These are phyloP conservation scores for Pseudopediastrum boryanum DNA, from an alignment of 139 green algal genomes.

Conservation along the genomic window DNA sequence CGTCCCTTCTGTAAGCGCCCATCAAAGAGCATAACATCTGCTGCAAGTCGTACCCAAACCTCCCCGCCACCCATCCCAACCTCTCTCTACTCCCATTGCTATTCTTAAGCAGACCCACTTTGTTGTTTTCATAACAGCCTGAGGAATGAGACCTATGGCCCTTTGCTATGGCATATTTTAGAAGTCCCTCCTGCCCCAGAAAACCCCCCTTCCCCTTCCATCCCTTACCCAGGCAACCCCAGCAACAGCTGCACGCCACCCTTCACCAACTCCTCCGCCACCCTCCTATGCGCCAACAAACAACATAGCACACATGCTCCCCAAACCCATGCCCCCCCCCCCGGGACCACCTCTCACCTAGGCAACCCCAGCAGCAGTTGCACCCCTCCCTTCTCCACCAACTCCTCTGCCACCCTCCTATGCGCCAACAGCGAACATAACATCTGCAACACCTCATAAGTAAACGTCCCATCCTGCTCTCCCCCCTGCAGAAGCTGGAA, in stretches of 20 bases:
- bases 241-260: slow-evolving; percentile 69
- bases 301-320: slow-evolving; percentile 62
- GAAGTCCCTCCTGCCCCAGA: too few species aligned
- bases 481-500: slow-evolving; percentile 37
- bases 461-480: slow-evolving; percentile 10
- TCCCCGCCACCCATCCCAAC: slow-evolving; percentile 13
- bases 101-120: too few species aligned
- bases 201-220: background rate
- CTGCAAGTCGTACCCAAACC: slow-evolving; percentile 41
- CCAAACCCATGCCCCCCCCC: background rate
- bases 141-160: too few species aligned
- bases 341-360: slow-evolving; percentile 22
- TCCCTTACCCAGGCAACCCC: slow-evolving; percentile 49
- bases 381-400: slow-evolving; percentile 69
- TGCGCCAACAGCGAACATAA: slow-evolving; percentile 71
- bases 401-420: slow-evolving; percentile 61
- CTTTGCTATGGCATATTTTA: too few species aligned
- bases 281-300: slow-evolving; percentile 70
- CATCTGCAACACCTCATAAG: slow-evolving; percentile 48
- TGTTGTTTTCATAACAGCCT: too few species aligned
- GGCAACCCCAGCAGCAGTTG: slow-evolving; percentile 64
- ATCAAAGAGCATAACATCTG: slow-evolving; percentile 62
- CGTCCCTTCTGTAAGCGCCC: slow-evolving; percentile 62
- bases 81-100: too few species aligned
- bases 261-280: slow-evolving; percentile 62